These are phyloP conservation scores for Brassica balearica DNA, from an alignment of 441 rosid genomes.

Conservation along the genomic window DNA sequence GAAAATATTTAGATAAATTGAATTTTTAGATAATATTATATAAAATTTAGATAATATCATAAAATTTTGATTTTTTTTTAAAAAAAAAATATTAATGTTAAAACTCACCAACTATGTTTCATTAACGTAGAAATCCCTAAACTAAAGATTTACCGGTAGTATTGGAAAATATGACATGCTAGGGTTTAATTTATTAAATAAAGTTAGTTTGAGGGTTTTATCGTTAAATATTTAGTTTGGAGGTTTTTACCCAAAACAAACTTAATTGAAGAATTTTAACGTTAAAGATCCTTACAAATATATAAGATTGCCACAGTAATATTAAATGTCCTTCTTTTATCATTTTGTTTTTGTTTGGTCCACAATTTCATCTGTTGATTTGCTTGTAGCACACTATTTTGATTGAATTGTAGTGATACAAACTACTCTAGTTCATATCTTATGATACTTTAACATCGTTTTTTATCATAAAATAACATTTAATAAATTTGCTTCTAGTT, in stretches of 20 bases:
- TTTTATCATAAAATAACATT: not conserved
- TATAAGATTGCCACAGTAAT: not conserved
- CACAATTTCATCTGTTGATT: not conserved
- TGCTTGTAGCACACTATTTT: not conserved
- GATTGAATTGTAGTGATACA: slow-evolving; percentile 1
- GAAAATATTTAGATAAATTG: too few species aligned
- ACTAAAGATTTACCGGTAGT: not conserved
- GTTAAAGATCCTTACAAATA: not conserved
- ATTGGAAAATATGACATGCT: too few species aligned
- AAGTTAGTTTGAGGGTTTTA: too few species aligned
- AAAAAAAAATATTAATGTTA: not conserved
- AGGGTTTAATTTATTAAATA: too few species aligned
- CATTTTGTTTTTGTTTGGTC: not conserved
- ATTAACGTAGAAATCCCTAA: not conserved
- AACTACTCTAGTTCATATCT: not conserved
- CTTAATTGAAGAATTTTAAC: too few species aligned
- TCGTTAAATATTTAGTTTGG: not conserved
- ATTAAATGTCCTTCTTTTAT: not conserved
- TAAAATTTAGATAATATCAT: too few species aligned
- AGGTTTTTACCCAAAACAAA: not conserved
- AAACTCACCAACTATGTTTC: not conserved
- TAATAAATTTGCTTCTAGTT: not conserved
- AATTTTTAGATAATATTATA: too few species aligned
- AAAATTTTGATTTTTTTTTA: too few species aligned
- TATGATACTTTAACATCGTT: not conserved